Percentiles rank a stretch among this genome's conserved stretches.
These are phyloP conservation scores for Kodamaea plutei DNA, from an alignment of 1,139 yeast species.

Conservation along the genomic window DNA sequence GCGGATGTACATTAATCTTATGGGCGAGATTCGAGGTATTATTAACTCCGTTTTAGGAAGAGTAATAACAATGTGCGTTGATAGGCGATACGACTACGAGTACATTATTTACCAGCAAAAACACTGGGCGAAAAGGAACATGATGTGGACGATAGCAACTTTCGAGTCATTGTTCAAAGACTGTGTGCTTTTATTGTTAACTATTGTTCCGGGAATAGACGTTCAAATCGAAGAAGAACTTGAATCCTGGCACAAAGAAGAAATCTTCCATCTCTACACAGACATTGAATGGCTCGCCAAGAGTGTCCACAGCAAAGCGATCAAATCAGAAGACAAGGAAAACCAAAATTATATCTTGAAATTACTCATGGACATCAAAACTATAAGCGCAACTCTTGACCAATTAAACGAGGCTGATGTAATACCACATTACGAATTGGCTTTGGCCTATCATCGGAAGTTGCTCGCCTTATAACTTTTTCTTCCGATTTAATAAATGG, in stretches of 20 bases:
- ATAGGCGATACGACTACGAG: slow-evolving; percentile 5
- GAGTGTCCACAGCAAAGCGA: not conserved
- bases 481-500: no score
- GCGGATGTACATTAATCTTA: no score
- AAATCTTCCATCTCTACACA: slow-evolving; percentile 1
- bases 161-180: slow-evolving; percentile 3
- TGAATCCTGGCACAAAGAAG: slow-evolving; percentile 3
- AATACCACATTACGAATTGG: not conserved
- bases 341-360: no score
- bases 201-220: slow-evolving; percentile 3
- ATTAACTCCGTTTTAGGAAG: no score
- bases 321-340: not conserved
- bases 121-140: not conserved
- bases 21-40: no score
- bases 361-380: no score
- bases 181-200: slow-evolving; percentile 3
- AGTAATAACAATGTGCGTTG: slow-evolving; percentile 4
- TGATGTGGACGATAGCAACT: not conserved
- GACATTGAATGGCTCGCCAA: not conserved
- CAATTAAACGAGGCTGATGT: not conserved
- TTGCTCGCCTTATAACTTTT: no score
- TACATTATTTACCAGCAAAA: slow-evolving; percentile 1
- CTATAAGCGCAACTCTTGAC: not conserved
- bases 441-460: not conserved
- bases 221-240: slow-evolving; percentile 1